phyloP scores from a whole-genome alignment of 192 early-diverging fungal species.

The Jimgerdemannia flammicorona region DNA sequence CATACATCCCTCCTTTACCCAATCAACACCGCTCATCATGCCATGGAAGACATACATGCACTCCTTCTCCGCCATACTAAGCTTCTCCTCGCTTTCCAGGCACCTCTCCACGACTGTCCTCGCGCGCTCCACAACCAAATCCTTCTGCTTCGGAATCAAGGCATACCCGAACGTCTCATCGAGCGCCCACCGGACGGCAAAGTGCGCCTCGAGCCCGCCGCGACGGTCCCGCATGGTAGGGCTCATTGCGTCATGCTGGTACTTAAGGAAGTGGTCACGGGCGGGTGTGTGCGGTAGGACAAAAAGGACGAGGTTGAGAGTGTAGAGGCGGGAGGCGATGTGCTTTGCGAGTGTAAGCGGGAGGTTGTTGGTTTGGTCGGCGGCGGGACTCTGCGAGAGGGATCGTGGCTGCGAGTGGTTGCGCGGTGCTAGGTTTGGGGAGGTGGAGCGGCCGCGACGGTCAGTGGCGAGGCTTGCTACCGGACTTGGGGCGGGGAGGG shows the following conservation, averaged over 20 bases:
- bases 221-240: not conserved
- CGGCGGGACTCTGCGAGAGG: too few relatives aligned
- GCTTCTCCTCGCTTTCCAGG: constrained; percentile 29
- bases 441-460: not conserved
- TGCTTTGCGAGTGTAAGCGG: not conserved
- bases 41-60: constrained; percentile 40
- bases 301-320: constrained; percentile 25
- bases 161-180: constrained; percentile 1
- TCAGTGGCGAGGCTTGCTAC: not conserved
- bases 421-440: not conserved
- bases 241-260: not conserved
- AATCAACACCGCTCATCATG: constrained; percentile 24
- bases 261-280: not conserved
- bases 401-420: not conserved
- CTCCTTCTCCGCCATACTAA: constrained; percentile 25
- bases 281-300: constrained; percentile 15
- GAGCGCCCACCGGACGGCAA: constrained; percentile 22
- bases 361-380: not conserved
- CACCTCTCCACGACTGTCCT: constrained; percentile 20
- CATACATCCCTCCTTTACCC: not conserved
- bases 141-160: not conserved
- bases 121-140: constrained; percentile 17
- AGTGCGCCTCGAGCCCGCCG: constrained; percentile 23
- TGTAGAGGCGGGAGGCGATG: constrained; percentile 20
- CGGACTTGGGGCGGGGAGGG: not conserved